phyloP scores from a whole-genome alignment of 345 rosid genomes.

The Eucalyptus caleyi region DNA sequence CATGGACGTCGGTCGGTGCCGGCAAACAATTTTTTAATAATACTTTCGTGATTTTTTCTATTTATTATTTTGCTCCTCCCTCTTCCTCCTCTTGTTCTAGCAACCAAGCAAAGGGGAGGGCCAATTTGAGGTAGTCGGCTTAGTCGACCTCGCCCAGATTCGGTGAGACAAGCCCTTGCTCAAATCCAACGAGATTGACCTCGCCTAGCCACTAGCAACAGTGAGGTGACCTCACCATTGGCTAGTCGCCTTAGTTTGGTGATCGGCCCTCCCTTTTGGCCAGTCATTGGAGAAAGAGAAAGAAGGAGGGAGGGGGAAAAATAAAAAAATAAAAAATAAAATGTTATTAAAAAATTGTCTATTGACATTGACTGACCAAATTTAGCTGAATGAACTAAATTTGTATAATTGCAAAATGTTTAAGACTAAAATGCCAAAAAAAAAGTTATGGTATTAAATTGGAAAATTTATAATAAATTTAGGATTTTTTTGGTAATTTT shows the following conservation, averaged over 20 bases:
- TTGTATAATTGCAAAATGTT: fast-evolving
- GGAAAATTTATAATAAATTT: no score
- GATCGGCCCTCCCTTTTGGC: fast-evolving
- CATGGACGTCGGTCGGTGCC: fast-evolving
- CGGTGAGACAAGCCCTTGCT: no score
- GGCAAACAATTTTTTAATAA: no score
- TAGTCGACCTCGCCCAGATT: fast-evolving
- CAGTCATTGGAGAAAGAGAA: fast-evolving
- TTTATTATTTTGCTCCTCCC: no score
- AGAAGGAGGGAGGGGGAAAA: no score
- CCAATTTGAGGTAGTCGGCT: fast-evolving
- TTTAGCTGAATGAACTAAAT: fast-evolving
- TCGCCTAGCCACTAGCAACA: fast-evolving
- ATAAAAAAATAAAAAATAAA: fast-evolving
- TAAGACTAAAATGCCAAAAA: no score
- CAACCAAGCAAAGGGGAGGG: no score
- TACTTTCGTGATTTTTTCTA: no score
- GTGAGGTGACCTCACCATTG: fast-evolving
- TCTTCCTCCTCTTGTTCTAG: fast-evolving
- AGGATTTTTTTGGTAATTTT: no score
- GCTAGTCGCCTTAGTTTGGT: fast-evolving
- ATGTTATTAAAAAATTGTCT: no score
- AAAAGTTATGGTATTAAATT: no score
- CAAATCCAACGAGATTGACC: fast-evolving
- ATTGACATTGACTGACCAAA: fast-evolving